Base-by-base conservation (phyloP, 495 filamentous ascomycete genomes). In the Chaetomidium leptoderma region DNA sequence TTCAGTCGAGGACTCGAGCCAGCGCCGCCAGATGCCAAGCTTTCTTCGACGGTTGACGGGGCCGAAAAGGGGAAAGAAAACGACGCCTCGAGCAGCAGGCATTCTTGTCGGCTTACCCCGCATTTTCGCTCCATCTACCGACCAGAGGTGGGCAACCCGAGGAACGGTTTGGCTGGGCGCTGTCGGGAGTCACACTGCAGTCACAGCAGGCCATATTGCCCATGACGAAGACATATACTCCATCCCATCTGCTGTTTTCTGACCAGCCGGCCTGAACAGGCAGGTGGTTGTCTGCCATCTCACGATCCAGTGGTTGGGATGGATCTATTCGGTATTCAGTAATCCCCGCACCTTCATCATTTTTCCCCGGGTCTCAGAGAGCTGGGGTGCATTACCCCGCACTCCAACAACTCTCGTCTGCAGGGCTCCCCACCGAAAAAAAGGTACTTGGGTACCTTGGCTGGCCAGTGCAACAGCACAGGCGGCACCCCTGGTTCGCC, bases 371-470 rank as follows among this genome's bases (percentile, higher is more conserved):
- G 13, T 23, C 47, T 37, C 32, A 36, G n/a, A 49, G 40, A 50
- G 36, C 56, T 53, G 56, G 56, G 56, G 58, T 55, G 49, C 49
- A 52, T 39, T 51, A 40, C 60, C 55, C 60, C 59, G 49, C 54
- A 62, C 48, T 29, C 21, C 24, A 47, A 44, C 24, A 45, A n/a
- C n/a, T n/a, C n/a, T 42, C 37, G 26, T 19, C 26, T 52, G 47
- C 47, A 51, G 47, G 14, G 26, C 16, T 48, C 24, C 8, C 35
- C 40, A 16, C 16, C 17, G 37, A 23, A 6, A 13, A 13, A 6
- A 17, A 53, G 19, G 63, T 65, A 56, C 44, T 40, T 2, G 24
- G 8, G 60, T 65, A 63, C 65, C 44, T 56, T 3, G 10, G 33
- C 17, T 10, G 9, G n/a, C 42, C 43, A 55, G 35, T 26, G 55